These are phyloP conservation scores for Cladophialophora yegresii DNA, from an alignment of 2,329 filamentous ascomycete genomes.

Conservation along the genomic window DNA sequence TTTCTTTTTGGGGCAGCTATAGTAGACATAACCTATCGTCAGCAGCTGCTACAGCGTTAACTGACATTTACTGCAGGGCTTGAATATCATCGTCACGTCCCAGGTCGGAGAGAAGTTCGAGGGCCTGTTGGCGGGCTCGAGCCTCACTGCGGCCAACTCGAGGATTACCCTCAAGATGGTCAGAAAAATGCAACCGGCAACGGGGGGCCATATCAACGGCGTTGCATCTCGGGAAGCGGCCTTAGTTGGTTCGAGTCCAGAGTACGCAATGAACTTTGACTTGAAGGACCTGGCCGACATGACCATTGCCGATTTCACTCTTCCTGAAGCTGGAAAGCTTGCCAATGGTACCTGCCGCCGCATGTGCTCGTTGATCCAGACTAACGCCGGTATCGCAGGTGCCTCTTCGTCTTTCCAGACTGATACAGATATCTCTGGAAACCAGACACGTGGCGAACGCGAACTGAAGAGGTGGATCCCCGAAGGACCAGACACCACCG, in stretches of 20 bases:
- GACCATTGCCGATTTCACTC: conserved; percentile 55
- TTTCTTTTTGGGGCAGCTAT: conserved; percentile 62
- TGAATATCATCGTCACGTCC: conserved; percentile 57
- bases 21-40: conserved; percentile 49
- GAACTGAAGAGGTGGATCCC: conserved; percentile 80
- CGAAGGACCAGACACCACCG: conserved; percentile 61
- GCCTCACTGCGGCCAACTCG: conserved; percentile 54
- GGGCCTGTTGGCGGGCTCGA: conserved; percentile 62
- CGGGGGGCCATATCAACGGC: conserved; percentile 46
- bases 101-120: conserved; percentile 63
- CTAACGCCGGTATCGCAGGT: conserved; percentile 52
- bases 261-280: conserved; percentile 61
- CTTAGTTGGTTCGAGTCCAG: conserved; percentile 48
- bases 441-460: conserved; percentile 68
- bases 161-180: conserved; percentile 68
- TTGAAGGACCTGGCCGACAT: conserved; percentile 62
- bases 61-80: conserved; percentile 50
- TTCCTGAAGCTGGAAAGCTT: conserved; percentile 55
- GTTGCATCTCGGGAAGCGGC: conserved; percentile 44
- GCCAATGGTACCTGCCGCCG: conserved; percentile 57
- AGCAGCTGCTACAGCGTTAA: not conserved
- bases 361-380: not conserved
- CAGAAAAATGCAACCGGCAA: conserved; percentile 51
- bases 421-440: conserved; percentile 82
- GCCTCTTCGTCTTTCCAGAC: conserved; percentile 73